Conservation (phyloP, 352 stramenopile species). For the Elongisporangium anandrum region DNA sequence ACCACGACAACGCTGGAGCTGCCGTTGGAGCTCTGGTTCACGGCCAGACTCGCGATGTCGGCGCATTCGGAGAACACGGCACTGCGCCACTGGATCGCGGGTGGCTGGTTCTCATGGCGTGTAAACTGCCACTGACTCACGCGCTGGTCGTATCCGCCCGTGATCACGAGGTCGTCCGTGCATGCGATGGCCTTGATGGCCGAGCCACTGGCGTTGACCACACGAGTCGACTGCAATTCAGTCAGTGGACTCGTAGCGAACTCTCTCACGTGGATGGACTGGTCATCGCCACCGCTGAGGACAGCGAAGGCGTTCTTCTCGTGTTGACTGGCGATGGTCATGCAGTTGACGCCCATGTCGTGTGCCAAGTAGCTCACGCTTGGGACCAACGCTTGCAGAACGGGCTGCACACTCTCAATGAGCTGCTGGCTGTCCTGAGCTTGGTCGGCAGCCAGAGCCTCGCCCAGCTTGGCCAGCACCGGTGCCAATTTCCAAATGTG, state of each 20-base stretch:
- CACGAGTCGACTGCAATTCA: slow-evolving; percentile 3
- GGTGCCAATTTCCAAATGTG: slow-evolving; percentile 63
- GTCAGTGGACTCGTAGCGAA: slow-evolving; percentile 9
- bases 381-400: slow-evolving; percentile 29
- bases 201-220: slow-evolving; percentile 71
- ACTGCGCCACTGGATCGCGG: slow-evolving; percentile 41
- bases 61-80: slow-evolving; percentile 74
- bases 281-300: slow-evolving; percentile 79
- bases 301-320: slow-evolving; percentile 40
- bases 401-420: background rate
- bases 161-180: slow-evolving; percentile 40
- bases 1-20: slow-evolving; percentile 47
- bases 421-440: slow-evolving; percentile 7
- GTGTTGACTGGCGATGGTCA: slow-evolving; percentile 24
- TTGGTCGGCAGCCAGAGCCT: background rate
- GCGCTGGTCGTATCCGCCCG: slow-evolving; percentile 82
- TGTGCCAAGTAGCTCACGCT: slow-evolving; percentile 65
- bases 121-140: slow-evolving; percentile 63
- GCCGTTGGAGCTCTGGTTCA: slow-evolving; percentile 6
- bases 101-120: slow-evolving; percentile 1
- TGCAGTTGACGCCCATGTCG: slow-evolving; percentile 82
- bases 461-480: slow-evolving; percentile 17
- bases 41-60: slow-evolving; percentile 66
- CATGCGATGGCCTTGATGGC: slow-evolving; percentile 70
- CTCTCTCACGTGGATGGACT: slow-evolving; percentile 50